Conservation (phyloP, 495 filamentous ascomycete genomes). For the Daldinia decipiens region DNA sequence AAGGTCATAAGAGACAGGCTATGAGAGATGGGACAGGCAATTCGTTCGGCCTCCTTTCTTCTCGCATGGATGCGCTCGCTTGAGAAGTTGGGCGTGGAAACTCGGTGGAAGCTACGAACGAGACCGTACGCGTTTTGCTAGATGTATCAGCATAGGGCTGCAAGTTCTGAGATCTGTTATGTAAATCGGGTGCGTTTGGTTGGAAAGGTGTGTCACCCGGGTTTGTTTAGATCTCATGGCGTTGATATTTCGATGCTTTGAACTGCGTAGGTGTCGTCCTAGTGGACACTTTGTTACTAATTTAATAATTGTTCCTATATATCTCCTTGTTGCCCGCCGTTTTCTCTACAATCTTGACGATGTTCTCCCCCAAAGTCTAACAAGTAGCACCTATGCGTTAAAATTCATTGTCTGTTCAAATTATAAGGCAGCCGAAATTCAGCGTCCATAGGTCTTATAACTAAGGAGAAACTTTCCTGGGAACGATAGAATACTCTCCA, state of each 20-base stretch:
- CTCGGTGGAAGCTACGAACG: not conserved
- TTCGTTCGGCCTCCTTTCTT: not conserved
- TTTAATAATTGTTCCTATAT: not conserved
- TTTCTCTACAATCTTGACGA: not conserved
- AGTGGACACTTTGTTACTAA: not conserved
- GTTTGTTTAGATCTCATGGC: not conserved
- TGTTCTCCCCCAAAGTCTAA: not conserved
- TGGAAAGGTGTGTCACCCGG: not conserved
- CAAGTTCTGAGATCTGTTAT: not conserved
- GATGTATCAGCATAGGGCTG: not conserved
- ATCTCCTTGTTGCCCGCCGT: not conserved
- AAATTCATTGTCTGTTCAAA: not conserved
- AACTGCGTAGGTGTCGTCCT: not conserved
- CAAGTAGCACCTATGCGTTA: not conserved
- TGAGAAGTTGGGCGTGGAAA: not conserved
- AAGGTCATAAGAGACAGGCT: not conserved
- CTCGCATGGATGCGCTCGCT: not conserved
- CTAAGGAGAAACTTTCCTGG: too few species aligned
- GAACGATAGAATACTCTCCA: not conserved
- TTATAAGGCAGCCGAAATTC: too few species aligned
- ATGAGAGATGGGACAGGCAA: not conserved
- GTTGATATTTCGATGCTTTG: not conserved
- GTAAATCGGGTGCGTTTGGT: not conserved
- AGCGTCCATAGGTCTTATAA: too few species aligned
- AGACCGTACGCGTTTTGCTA: not conserved